Evolutionary conservation across 2,329 filamentous ascomycete genomes (phyloP).

Genomic region (Kalmusia sp.): DNA sequence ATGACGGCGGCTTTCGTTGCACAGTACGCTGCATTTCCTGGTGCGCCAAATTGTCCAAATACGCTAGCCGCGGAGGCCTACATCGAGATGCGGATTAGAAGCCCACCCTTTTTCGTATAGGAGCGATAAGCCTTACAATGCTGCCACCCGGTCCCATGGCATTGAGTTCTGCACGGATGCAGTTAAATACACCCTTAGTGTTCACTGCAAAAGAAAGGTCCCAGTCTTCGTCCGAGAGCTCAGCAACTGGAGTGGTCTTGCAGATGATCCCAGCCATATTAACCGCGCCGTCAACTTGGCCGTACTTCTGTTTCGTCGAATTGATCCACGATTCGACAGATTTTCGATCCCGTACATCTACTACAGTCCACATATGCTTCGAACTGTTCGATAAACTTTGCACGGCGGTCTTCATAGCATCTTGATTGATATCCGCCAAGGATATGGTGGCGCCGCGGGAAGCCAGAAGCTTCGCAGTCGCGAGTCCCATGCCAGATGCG

Average conservation of each 20-base stretch:
- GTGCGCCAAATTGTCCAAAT: conserved; percentile 30
- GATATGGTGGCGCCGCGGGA: conserved; percentile 45
- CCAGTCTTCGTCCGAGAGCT: conserved; percentile 44
- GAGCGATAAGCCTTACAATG: conserved; percentile 18
- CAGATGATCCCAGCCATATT: conserved; percentile 51
- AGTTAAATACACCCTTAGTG: conserved; percentile 42
- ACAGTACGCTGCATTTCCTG: conserved; percentile 32
- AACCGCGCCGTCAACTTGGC: conserved; percentile 46
- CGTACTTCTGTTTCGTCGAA: conserved; percentile 38
- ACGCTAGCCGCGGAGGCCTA: conserved; percentile 35
- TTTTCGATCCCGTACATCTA: conserved; percentile 53
- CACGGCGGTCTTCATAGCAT: conserved; percentile 44
- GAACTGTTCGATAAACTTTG: conserved; percentile 31
- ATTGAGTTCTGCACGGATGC: conserved; percentile 25
- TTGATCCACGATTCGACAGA: conserved; percentile 51
- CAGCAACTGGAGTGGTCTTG: conserved; percentile 12
- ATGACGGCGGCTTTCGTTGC: conserved; percentile 44
- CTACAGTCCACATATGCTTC: conserved; percentile 37
- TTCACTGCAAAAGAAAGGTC: conserved; percentile 46
- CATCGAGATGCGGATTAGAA: background rate
- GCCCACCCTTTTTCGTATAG: background rate
- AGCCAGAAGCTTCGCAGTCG: conserved; percentile 54
- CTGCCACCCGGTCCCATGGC: conserved; percentile 21
- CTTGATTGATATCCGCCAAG: conserved; percentile 42
- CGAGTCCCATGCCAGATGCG: conserved; percentile 54